Evolutionary conservation across 2,329 filamentous ascomycete genomes (phyloP), one percentile per base, ranked within the genome.

Genomic region (Sporothrix euskadiensis): DNA sequence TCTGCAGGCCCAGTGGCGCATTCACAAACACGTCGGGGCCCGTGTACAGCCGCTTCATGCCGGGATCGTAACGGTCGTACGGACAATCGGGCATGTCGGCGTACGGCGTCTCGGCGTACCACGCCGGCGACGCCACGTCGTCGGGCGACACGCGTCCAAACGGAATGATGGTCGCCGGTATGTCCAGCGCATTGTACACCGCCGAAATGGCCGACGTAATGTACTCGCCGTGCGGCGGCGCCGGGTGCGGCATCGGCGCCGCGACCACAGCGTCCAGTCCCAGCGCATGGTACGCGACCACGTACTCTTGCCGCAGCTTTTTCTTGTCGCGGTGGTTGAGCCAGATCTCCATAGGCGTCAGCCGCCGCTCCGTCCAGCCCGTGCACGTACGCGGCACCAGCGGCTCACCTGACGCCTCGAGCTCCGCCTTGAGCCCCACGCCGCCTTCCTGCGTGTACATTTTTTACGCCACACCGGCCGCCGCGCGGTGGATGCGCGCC

Each of bases 381-480:
- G 61, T 66, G 61, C 61, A 66, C n/a, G 30, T 22, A 22, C 61
- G 61, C 39, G 61, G 39, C n/a, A 66, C 61, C n/a, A 66, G 35
- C n/a, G 69, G 69, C 56, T 71, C 69, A 30, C 54, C 69, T 3
- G 69, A 63, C 56, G 2, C 10, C 3, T 61, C 56, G 22, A 71
- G 57, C 56, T 63, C 69, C 39, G 35, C 69, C 35, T 39, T 19
- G 57, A 71, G 12, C 9, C 54, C 69, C 2, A 71, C 57, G 14
- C 69, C 69, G 69, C 69, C 69, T 14, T 71, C 69, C 22, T 71
- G 54, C 16, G 69, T 71, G 69, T 71, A 71, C 69, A 71, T 71
- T 14, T 49, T 71, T 8, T 63, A 71, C 1, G 69, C 69, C 1
- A 44, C 39, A 3, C n/a, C 69, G 41, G 69, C 69, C 9, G 69